Percentiles rank a stretch among this genome's conserved stretches.
phyloP scores from a whole-genome alignment of 805 yeast species.

The Barnettozyma sucrosica region DNA sequence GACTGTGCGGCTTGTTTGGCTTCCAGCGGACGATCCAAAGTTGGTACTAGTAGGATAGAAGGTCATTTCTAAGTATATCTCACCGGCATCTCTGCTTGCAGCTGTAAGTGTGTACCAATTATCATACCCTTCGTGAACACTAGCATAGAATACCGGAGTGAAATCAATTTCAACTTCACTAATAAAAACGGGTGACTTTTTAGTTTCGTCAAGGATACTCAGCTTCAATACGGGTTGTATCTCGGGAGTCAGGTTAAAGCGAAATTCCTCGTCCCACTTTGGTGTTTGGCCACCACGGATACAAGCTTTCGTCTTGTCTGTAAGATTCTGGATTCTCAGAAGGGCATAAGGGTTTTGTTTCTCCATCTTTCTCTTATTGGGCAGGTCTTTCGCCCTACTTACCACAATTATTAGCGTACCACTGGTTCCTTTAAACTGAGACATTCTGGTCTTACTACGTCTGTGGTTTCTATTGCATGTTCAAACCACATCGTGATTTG shows the following conservation, averaged over 20 bases:
- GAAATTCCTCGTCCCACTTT: conserved; percentile 71
- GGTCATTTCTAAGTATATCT: conserved; percentile 84
- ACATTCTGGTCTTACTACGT: conserved; percentile 10
- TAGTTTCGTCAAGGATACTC: conserved; percentile 79
- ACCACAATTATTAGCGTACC: conserved; percentile 72
- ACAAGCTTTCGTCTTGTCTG: conserved; percentile 71
- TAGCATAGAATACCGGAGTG: conserved; percentile 60
- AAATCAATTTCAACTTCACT: conserved; percentile 80
- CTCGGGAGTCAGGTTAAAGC: conserved; percentile 61
- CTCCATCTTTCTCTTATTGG: conserved; percentile 79
- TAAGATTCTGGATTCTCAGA: conserved; percentile 72
- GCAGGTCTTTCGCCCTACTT: conserved; percentile 76
- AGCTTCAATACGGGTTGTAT: conserved; percentile 59
- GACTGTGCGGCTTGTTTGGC: conserved; percentile 4
- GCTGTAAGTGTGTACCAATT: conserved; percentile 72
- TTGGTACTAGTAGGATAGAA: conserved; percentile 52
- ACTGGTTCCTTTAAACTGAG: conserved; percentile 27
- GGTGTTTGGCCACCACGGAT: conserved; percentile 94
- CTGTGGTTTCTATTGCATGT: too few relatives aligned
- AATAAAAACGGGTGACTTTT: conserved; percentile 78
- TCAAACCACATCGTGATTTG: neutral
- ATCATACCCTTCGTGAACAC: conserved; percentile 72
- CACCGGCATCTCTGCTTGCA: conserved; percentile 78
- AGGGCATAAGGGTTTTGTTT: conserved; percentile 92
- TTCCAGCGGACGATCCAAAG: neutral